phyloP scores from a whole-genome alignment of 2,329 filamentous ascomycete genomes.

The Rhynchosporium agropyri region DNA sequence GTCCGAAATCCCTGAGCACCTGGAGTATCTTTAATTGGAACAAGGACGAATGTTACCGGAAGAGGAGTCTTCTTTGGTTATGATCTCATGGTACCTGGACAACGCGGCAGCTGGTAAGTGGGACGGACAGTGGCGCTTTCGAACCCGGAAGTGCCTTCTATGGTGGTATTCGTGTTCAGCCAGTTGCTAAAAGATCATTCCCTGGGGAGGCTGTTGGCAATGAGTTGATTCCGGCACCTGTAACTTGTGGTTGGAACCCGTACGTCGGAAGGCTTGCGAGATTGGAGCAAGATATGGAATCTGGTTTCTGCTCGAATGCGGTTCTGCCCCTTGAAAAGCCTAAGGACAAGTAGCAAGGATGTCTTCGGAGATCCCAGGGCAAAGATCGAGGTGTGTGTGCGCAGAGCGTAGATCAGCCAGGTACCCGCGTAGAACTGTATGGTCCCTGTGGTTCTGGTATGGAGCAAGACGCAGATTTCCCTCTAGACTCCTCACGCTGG shows the following conservation, averaged over 20 bases:
- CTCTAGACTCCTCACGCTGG: neutral
- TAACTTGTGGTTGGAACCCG: neutral
- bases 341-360: slow-evolving; percentile 7
- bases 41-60: slow-evolving; percentile 10
- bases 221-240: neutral
- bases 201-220: slow-evolving; percentile 2
- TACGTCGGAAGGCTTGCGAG: slow-evolving; percentile 9
- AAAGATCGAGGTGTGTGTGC: slow-evolving; percentile 16
- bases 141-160: slow-evolving; percentile 1
- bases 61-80: neutral
- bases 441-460: neutral
- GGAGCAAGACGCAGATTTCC: neutral
- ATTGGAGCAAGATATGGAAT: neutral
- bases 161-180: slow-evolving; percentile 1
- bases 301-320: slow-evolving; percentile 2
- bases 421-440: neutral
- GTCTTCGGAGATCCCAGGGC: slow-evolving; percentile 11
- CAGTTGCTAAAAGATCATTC: slow-evolving; percentile 5
- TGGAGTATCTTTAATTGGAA: slow-evolving; percentile 8
- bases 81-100: slow-evolving; percentile 10
- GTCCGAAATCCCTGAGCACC: neutral
- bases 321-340: neutral
- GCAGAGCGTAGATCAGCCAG: slow-evolving; percentile 13
- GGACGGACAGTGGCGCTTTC: slow-evolving; percentile 10
- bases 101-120: slow-evolving; percentile 14